Evolutionary conservation across 768 basidiomycete genomes (phyloP).

Genomic region (Coprinellus aureogranulatus): DNA sequence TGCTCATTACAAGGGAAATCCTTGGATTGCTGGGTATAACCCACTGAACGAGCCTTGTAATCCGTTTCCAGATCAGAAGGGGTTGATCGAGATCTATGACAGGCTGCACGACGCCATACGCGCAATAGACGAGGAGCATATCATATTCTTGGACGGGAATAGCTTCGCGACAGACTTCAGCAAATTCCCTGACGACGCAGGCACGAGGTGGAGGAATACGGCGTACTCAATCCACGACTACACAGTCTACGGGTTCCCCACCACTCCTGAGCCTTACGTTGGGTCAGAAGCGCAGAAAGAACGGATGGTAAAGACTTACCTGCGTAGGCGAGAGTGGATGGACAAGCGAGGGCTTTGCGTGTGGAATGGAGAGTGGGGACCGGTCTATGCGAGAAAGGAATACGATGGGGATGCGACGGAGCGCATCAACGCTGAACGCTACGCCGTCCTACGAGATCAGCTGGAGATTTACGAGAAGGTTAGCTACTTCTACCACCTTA

Average conservation of each 20-base stretch:
- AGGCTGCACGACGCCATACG: slow-evolving; percentile 68
- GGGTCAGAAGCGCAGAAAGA: slow-evolving; percentile 51
- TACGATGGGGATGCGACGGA: slow-evolving; percentile 62
- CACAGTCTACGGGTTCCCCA: slow-evolving; percentile 68
- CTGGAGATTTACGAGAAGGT: slow-evolving; percentile 68
- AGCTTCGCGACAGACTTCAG: slow-evolving; percentile 80
- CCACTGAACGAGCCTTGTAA: slow-evolving; percentile 82
- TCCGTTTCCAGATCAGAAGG: slow-evolving; percentile 47
- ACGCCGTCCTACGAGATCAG: slow-evolving; percentile 69
- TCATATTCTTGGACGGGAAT: slow-evolving; percentile 80
- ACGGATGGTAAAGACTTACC: slow-evolving; percentile 53
- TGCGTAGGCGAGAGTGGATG: slow-evolving; percentile 77
- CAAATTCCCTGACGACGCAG: slow-evolving; percentile 57
- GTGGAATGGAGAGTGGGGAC: slow-evolving; percentile 87
- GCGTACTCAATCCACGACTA: slow-evolving; percentile 82
- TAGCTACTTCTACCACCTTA: slow-evolving; percentile 2
- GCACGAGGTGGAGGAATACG: slow-evolving; percentile 61
- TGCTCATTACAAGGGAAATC: slow-evolving; percentile 66
- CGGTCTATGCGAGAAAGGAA: slow-evolving; percentile 67
- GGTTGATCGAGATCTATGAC: slow-evolving; percentile 66
- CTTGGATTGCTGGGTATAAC: slow-evolving; percentile 85
- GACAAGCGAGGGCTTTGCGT: slow-evolving; percentile 60
- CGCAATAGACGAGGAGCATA: slow-evolving; percentile 63
- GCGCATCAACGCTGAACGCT: slow-evolving; percentile 61
- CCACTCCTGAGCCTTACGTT: slow-evolving; percentile 56